These are phyloP conservation scores for Alternaria arbusti DNA, from an alignment of 2,329 filamentous ascomycete species.

Conservation along the genomic window DNA sequence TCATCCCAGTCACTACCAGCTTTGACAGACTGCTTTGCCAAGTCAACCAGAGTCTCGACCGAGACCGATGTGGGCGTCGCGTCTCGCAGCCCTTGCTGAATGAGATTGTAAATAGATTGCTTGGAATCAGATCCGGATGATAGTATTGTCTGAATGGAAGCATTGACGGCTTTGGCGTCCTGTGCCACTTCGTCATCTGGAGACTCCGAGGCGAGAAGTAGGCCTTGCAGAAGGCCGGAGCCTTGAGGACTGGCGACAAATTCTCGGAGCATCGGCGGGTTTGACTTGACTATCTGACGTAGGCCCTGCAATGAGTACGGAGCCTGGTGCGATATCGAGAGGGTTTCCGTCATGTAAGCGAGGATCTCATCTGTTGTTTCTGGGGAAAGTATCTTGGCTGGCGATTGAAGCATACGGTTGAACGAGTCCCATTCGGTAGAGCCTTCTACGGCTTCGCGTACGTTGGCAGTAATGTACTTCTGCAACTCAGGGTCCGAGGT, in stretches of 20 bases:
- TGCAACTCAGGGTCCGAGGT: slow-evolving; percentile 45
- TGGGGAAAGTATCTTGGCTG: slow-evolving; percentile 40
- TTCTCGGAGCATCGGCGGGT: slow-evolving; percentile 49
- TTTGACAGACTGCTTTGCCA: slow-evolving; percentile 58
- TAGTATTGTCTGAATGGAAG: slow-evolving; percentile 44
- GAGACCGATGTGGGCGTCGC: slow-evolving; percentile 54
- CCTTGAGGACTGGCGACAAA: slow-evolving; percentile 56
- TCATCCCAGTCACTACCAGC: slow-evolving; percentile 34
- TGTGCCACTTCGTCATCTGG: slow-evolving; percentile 58
- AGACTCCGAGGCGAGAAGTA: slow-evolving; percentile 62
- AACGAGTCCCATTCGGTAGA: slow-evolving; percentile 46
- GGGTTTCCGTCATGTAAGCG: slow-evolving; percentile 45
- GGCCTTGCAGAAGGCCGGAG: slow-evolving; percentile 57
- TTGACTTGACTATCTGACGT: slow-evolving; percentile 51
- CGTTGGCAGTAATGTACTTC: slow-evolving; percentile 39
- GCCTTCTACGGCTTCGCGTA: slow-evolving; percentile 40
- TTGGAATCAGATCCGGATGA: slow-evolving; percentile 49
- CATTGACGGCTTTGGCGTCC: slow-evolving; percentile 48
- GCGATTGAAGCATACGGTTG: slow-evolving; percentile 43
- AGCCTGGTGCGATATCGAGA: slow-evolving; percentile 46
- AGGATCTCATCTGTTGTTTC: slow-evolving; percentile 49
- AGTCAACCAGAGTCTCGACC: slow-evolving; percentile 62
- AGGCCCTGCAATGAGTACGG: slow-evolving; percentile 53
- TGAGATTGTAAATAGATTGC: slow-evolving; percentile 58
- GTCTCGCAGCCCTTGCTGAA: slow-evolving; percentile 58